These are phyloP conservation scores for Leccinum rimulosum DNA, from an alignment of 768 basidiomycete genomes.

Conservation along the genomic window DNA sequence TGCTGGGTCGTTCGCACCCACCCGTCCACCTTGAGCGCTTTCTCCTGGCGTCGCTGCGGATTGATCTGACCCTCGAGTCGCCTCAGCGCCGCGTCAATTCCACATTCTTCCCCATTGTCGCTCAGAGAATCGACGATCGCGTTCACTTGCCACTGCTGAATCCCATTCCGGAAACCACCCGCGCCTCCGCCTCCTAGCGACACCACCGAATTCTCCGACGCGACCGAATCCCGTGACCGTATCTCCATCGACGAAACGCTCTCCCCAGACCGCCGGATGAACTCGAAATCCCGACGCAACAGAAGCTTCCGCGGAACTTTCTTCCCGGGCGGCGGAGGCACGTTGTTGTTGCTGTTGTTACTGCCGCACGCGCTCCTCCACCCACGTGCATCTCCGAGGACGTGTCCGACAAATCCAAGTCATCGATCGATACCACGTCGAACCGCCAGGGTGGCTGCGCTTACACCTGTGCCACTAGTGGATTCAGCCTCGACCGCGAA, in stretches of 20 bases:
- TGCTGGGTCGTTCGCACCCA: slow-evolving; percentile 77
- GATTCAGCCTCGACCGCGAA: slow-evolving; percentile 29
- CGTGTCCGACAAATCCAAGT: slow-evolving; percentile 75
- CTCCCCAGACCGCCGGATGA: slow-evolving; percentile 64
- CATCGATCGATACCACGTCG: slow-evolving; percentile 76
- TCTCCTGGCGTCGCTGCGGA: slow-evolving; percentile 63
- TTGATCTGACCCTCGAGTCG: slow-evolving; percentile 87
- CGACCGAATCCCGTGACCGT: slow-evolving; percentile 57
- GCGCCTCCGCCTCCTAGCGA: slow-evolving; percentile 37
- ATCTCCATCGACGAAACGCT: slow-evolving; percentile 82
- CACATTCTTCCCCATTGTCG: slow-evolving; percentile 73
- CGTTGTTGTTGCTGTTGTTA: slow-evolving; percentile 5
- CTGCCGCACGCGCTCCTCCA: neutral
- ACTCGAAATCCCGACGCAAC: slow-evolving; percentile 76
- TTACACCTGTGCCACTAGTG: slow-evolving; percentile 33
- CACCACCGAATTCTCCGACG: slow-evolving; percentile 39
- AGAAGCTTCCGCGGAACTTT: slow-evolving; percentile 61
- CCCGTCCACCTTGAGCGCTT: slow-evolving; percentile 72
- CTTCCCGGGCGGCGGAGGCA: slow-evolving; percentile 49
- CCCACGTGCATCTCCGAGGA: slow-evolving; percentile 53
- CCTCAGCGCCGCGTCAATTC: slow-evolving; percentile 77
- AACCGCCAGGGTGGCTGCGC: slow-evolving; percentile 54
- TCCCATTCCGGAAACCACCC: slow-evolving; percentile 34
- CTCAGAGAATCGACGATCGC: slow-evolving; percentile 71
- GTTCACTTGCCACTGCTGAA: slow-evolving; percentile 84